phyloP scores from a whole-genome alignment of 2,329 filamentous ascomycete species.

The Incumbomyces delicatus region DNA sequence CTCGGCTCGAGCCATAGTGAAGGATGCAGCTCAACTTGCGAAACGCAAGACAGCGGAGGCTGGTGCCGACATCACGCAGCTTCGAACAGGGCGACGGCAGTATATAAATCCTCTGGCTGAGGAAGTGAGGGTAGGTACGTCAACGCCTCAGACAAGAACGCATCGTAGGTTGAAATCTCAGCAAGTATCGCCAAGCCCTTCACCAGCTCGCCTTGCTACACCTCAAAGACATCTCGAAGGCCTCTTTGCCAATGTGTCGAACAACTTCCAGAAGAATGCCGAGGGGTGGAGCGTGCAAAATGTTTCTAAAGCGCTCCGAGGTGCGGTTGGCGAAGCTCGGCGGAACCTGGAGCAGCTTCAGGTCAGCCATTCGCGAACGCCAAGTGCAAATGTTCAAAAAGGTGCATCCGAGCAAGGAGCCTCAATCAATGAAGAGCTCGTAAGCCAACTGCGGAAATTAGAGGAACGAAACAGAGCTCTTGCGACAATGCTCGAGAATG shows the following conservation, averaged over 20 bases:
- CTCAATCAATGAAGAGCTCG: slow-evolving; percentile 12
- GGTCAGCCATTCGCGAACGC: slow-evolving; percentile 22
- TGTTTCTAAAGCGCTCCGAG: slow-evolving; percentile 39
- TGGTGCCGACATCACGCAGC: slow-evolving; percentile 35
- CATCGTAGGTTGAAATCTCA: slow-evolving; percentile 8
- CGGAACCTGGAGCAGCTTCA: slow-evolving; percentile 39
- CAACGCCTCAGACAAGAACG: neutral
- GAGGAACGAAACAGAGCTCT: slow-evolving; percentile 33
- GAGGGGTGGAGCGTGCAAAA: slow-evolving; percentile 39
- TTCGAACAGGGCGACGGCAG: slow-evolving; percentile 38
- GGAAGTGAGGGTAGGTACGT: neutral
- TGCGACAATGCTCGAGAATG: slow-evolving; percentile 32
- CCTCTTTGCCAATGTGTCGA: slow-evolving; percentile 40
- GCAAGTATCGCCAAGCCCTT: slow-evolving; percentile 26
- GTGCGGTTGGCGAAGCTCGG: slow-evolving; percentile 37
- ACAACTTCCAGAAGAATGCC: slow-evolving; percentile 38
- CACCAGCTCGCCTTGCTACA: slow-evolving; percentile 28
- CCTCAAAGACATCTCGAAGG: slow-evolving; percentile 34
- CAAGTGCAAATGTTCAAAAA: slow-evolving; percentile 10
- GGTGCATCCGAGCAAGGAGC: neutral
- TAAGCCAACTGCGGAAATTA: slow-evolving; percentile 26
- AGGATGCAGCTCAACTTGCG: slow-evolving; percentile 60
- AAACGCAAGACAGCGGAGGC: slow-evolving; percentile 34
- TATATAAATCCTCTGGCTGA: slow-evolving; percentile 17
- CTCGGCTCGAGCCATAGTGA: slow-evolving; percentile 62